Percentiles rank a stretch among this genome's conserved stretches.
phyloP scores from a whole-genome alignment of 495 filamentous ascomycete species.

The Stereocaulon alpinum region DNA sequence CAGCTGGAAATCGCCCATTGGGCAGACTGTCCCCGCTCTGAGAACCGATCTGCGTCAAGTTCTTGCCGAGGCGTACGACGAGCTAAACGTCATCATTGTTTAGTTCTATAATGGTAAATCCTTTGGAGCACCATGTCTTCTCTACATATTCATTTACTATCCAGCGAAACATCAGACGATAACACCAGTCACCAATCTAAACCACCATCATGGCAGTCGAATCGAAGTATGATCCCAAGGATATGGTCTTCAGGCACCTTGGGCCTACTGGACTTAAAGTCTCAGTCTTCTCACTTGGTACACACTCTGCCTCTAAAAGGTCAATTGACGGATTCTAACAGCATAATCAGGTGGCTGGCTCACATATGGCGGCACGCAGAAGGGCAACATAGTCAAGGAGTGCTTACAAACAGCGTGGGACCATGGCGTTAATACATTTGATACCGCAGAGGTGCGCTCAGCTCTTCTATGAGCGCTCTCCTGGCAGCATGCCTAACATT shows the following conservation, averaged over 20 bases:
- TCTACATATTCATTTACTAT: neutral
- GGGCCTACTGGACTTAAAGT: slow-evolving; percentile 67
- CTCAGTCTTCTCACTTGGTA: slow-evolving; percentile 62
- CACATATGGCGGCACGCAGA: slow-evolving; percentile 53
- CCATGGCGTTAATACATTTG: slow-evolving; percentile 66
- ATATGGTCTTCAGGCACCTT: slow-evolving; percentile 43
- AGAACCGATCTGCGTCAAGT: neutral
- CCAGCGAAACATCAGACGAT: too few relatives aligned
- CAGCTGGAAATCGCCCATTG: too few relatives aligned
- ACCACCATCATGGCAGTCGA: slow-evolving; percentile 12
- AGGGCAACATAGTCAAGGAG: slow-evolving; percentile 44
- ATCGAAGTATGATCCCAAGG: slow-evolving; percentile 19
- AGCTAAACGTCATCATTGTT: neutral
- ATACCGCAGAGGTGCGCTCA: slow-evolving; percentile 41
- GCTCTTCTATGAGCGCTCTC: slow-evolving; percentile 15
- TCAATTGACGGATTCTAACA: neutral
- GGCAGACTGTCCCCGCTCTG: neutral
- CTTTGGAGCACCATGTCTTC: neutral
- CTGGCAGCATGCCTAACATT: neutral
- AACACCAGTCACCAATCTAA: neutral
- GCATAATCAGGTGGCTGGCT: slow-evolving; percentile 29
- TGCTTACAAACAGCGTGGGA: slow-evolving; percentile 72
- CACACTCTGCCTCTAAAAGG: slow-evolving; percentile 33
- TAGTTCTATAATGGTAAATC: neutral
- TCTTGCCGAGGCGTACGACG: neutral